Percentiles rank a stretch among this genome's conserved stretches.
These are phyloP conservation scores for Ruellia speciosa DNA, from an alignment of 305 asterid genomes.

Conservation along the genomic window DNA sequence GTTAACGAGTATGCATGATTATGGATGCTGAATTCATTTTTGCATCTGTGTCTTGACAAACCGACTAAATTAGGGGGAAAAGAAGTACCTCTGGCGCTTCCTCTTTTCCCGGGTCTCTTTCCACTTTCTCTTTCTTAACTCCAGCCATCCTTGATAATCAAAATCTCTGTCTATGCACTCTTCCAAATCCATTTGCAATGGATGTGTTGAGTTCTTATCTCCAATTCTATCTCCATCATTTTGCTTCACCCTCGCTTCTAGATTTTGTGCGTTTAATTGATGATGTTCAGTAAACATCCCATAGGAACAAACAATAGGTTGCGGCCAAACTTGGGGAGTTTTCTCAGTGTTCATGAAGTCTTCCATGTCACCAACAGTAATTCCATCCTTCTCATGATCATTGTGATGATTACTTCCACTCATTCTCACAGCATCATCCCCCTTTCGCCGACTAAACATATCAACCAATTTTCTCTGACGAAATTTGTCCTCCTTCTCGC, in stretches of 20 bases:
- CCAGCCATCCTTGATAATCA: constrained; percentile 94
- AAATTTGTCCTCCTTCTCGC: constrained; percentile 93
- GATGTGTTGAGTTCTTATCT: constrained; percentile 24
- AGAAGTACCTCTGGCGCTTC: constrained; percentile 72
- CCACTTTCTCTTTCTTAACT: constrained; percentile 91
- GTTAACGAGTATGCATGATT: constrained; percentile 5
- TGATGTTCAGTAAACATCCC: constrained; percentile 35
- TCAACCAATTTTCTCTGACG: constrained; percentile 88
- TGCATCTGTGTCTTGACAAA: constrained; percentile 7
- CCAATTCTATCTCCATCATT: constrained; percentile 33
- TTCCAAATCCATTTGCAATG: constrained; percentile 36
- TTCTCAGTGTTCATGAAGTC: constrained; percentile 56
- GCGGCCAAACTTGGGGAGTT: constrained; percentile 39
- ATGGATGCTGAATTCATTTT: constrained; percentile 3
- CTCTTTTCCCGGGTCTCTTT: constrained; percentile 67
- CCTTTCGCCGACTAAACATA: constrained; percentile 51
- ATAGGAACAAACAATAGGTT: constrained; percentile 63
- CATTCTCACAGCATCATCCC: constrained; percentile 32
- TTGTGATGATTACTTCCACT: constrained; percentile 25
- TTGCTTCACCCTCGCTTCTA: constrained; percentile 30
- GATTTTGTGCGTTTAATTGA: constrained; percentile 31
- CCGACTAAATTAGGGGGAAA: constrained; percentile 2
- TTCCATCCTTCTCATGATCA: constrained; percentile 35
- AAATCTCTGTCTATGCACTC: constrained; percentile 54
- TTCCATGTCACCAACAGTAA: constrained; percentile 63